Percentiles rank a stretch among this genome's conserved stretches.
Evolutionary conservation across 108 stramenopile genomes (phyloP).

Genomic region (Cylindrotheca fusiformis): DNA sequence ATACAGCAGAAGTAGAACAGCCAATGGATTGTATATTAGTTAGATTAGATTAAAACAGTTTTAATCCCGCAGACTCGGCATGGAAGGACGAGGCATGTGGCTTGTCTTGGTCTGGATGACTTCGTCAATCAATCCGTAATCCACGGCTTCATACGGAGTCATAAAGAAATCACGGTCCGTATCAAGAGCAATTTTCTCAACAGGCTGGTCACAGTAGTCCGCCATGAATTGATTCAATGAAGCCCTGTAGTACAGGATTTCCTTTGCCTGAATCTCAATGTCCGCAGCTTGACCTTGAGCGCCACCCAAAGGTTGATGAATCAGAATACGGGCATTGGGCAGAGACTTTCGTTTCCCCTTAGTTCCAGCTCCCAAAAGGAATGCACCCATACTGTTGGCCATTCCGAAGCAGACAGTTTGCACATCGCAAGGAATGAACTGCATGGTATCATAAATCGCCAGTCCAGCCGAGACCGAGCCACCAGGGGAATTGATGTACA

Average conservation of each 20-base stretch:
- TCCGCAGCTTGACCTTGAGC: conserved; percentile 95
- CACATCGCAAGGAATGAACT: conserved; percentile 95
- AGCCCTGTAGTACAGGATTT: conserved; percentile 90
- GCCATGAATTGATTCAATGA: conserved; percentile 91
- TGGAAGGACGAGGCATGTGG: conserved; percentile 75
- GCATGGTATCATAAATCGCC: conserved; percentile 98
- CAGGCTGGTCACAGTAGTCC: conserved; percentile 89
- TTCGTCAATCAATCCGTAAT: conserved; percentile 97
- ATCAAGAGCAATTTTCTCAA: conserved; percentile 94
- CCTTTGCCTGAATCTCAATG: conserved; percentile 98
- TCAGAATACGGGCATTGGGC: conserved; percentile 96
- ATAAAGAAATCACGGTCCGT: conserved; percentile 96
- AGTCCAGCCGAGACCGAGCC: conserved; percentile 86
- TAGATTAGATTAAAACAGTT: too few species aligned
- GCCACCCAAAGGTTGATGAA: conserved; percentile 97
- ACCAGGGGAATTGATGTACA: conserved; percentile 96
- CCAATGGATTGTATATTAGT: too few species aligned
- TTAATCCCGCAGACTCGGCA: conserved; percentile 54
- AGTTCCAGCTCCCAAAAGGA: conserved; percentile 89
- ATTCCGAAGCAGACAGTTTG: conserved; percentile 95
- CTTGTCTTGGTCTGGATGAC: conserved; percentile 93
- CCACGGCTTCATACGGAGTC: conserved; percentile 92
- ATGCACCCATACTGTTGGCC: conserved; percentile 96
- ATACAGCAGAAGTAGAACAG: too few species aligned
- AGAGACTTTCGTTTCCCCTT: conserved; percentile 86